These are phyloP conservation scores for Wickerhamomyces kurtzmanii DNA, from an alignment of 805 yeast genomes.

Conservation along the genomic window DNA sequence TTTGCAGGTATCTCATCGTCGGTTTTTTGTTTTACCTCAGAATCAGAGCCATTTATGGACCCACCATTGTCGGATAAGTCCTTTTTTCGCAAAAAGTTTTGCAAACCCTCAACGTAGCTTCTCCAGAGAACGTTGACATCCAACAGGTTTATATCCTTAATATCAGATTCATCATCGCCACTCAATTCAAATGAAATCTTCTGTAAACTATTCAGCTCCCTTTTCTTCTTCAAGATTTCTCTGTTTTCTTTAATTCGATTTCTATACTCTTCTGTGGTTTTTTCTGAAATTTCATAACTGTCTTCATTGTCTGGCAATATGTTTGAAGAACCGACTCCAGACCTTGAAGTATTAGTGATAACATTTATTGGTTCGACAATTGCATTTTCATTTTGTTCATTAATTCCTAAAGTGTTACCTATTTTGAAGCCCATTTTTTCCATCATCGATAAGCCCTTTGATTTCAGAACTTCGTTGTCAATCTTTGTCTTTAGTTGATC, in stretches of 20 bases:
- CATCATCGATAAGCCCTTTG: conserved; percentile 43
- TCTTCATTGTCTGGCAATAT: conserved; percentile 11
- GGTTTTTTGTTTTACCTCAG: conserved; percentile 1
- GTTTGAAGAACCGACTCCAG: conserved; percentile 15
- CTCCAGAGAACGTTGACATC: conserved; percentile 34
- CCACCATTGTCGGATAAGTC: background rate
- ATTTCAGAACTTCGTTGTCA: conserved; percentile 9
- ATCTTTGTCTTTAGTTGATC: background rate
- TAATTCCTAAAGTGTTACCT: conserved; percentile 34
- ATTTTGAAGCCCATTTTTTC: conserved; percentile 46
- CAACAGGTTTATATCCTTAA: conserved; percentile 15
- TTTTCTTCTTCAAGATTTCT: conserved; percentile 5
- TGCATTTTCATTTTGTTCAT: conserved; percentile 11
- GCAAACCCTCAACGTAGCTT: conserved; percentile 16
- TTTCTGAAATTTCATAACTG: conserved; percentile 4
- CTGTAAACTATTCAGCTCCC: conserved; percentile 22
- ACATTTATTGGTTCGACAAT: conserved; percentile 22
- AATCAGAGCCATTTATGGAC: background rate
- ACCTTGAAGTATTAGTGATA: conserved; percentile 8
- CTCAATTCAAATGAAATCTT: conserved; percentile 30
- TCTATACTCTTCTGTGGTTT: conserved; percentile 9
- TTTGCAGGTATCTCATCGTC: no score
- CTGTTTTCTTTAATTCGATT: conserved; percentile 10
- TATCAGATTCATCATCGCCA: conserved; percentile 19
- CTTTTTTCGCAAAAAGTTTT: no score